A percentile compares a stretch with the other conserved stretches of the same genome.
Evolutionary conservation across 345 rosid species (phyloP).

Genomic region (Lepidium sativum): DNA sequence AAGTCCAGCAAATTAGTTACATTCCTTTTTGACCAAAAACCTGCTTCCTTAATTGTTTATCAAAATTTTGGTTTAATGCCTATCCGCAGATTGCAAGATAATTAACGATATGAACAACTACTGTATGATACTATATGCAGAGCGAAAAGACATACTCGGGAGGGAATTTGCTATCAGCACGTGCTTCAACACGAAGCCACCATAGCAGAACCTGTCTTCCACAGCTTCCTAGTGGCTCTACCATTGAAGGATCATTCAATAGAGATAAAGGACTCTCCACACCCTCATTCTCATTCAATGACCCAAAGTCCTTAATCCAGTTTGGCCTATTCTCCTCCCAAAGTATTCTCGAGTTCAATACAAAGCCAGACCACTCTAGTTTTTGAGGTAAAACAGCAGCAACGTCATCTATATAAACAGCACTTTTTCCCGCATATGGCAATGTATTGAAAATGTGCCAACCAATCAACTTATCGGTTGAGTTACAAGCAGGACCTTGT

Average conservation of each 20-base stretch:
- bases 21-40: slow-evolving; percentile 1
- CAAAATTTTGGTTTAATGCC: not conserved
- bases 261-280: slow-evolving; percentile 70
- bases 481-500: slow-evolving; percentile 96
- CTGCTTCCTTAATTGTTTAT: not conserved
- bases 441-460: slow-evolving; percentile 78
- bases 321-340: slow-evolving; percentile 77
- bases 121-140: not conserved
- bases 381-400: slow-evolving; percentile 78
- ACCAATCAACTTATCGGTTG: slow-evolving; percentile 53
- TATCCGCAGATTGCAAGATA: not conserved
- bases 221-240: slow-evolving; percentile 94
- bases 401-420: slow-evolving; percentile 65
- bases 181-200: slow-evolving; percentile 99
- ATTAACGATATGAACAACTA: not conserved
- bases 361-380: slow-evolving; percentile 97
- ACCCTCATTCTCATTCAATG: slow-evolving; percentile 33
- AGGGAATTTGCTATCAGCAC: slow-evolving; percentile 97
- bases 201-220: slow-evolving; percentile 84
- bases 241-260: slow-evolving; percentile 58
- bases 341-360: slow-evolving; percentile 76
- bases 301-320: slow-evolving; percentile 72
- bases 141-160: slow-evolving; percentile 46
- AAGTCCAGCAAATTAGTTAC: not conserved
- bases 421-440: slow-evolving; percentile 58